Percentiles rank a stretch among this genome's conserved stretches.
Evolutionary conservation across 208 protist genomes (phyloP).

Genomic region (Trypanosoma platydactyli): DNA sequence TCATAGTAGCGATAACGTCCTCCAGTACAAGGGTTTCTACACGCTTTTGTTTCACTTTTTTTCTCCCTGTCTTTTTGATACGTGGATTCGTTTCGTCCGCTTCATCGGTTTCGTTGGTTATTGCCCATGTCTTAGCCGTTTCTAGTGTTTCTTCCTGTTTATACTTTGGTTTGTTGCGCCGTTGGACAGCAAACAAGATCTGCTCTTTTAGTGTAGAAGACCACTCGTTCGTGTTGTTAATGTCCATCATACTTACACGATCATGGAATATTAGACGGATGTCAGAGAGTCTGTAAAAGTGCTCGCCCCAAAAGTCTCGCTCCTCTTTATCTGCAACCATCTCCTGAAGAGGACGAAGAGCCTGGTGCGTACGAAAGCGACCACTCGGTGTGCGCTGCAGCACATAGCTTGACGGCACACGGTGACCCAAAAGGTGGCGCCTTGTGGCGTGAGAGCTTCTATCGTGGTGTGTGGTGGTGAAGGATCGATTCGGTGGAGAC

Average conservation of each 20-base stretch:
- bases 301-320: constrained; percentile 74
- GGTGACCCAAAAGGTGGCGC: constrained; percentile 29
- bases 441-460: neutral
- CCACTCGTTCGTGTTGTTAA: constrained; percentile 29
- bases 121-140: neutral
- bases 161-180: constrained; percentile 21
- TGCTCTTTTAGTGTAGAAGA: constrained; percentile 41
- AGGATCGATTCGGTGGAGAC: constrained; percentile 42
- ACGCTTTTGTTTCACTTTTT: constrained; percentile 22
- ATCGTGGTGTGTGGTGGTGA: constrained; percentile 28
- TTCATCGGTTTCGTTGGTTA: constrained; percentile 4
- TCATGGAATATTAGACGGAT: constrained; percentile 71
- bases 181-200: constrained; percentile 34
- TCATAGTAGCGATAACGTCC: constrained; percentile 25
- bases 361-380: constrained; percentile 19
- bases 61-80: constrained; percentile 22
- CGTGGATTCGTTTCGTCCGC: constrained; percentile 17
- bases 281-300: constrained; percentile 73
- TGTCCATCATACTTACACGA: constrained; percentile 61
- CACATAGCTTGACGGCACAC: constrained; percentile 21
- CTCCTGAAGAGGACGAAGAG: constrained; percentile 20
- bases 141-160: constrained; percentile 12
- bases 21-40: constrained; percentile 21
- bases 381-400: constrained; percentile 24
- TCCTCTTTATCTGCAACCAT: constrained; percentile 61